These are phyloP conservation scores for Psilocybe azurescens DNA, from an alignment of 768 basidiomycete genomes.

Conservation along the genomic window DNA sequence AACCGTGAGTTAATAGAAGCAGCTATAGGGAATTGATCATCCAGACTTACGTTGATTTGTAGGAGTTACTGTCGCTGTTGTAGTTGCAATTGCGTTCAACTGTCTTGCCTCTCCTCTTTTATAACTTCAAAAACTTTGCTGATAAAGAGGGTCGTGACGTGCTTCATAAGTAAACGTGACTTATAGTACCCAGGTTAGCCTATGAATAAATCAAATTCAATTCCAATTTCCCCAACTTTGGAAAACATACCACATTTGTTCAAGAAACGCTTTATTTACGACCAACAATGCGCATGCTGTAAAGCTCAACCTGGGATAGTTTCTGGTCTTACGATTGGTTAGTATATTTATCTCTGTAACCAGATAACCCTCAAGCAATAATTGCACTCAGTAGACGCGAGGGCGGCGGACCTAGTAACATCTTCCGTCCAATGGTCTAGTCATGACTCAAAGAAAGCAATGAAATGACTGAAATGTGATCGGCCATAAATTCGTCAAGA, in stretches of 20 bases:
- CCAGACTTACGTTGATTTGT: background rate
- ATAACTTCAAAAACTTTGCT: conserved; percentile 1
- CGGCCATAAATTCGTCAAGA: background rate
- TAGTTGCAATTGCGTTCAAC: background rate
- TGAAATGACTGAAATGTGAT: background rate
- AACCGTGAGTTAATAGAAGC: background rate
- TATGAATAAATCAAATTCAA: background rate
- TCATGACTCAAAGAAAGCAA: background rate
- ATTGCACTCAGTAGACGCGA: background rate
- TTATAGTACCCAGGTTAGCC: background rate
- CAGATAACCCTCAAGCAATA: background rate
- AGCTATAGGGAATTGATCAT: background rate
- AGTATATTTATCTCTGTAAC: background rate
- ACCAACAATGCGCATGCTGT: background rate
- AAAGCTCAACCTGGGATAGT: background rate
- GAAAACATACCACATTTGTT: background rate
- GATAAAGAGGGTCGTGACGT: conserved; percentile 3
- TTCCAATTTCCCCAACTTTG: background rate
- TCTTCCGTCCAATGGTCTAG: background rate
- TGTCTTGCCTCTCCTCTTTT: background rate
- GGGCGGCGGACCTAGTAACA: background rate
- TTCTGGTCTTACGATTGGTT: background rate
- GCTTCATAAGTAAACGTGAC: conserved; percentile 8
- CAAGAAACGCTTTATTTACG: background rate
- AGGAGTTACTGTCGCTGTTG: background rate